phyloP scores from a whole-genome alignment of 306 rosid species.

The Trifolium pratense region DNA sequence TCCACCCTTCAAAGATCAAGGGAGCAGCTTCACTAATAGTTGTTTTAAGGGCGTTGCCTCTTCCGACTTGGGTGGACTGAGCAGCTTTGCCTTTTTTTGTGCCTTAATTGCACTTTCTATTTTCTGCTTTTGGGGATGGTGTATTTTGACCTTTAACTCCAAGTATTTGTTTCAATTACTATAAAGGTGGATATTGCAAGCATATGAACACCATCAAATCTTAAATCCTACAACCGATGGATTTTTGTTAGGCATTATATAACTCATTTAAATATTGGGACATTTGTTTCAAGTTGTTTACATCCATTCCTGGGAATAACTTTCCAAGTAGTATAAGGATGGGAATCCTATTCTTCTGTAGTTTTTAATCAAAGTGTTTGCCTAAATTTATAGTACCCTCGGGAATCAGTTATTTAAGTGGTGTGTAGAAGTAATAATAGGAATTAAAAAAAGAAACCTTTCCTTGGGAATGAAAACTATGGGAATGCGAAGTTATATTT shows the following conservation, averaged over 20 bases:
- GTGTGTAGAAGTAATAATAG: not conserved
- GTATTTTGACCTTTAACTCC: constrained; percentile 11
- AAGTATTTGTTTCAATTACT: constrained; percentile 6
- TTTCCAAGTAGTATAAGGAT: not conserved
- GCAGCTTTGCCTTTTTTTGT: constrained; percentile 27
- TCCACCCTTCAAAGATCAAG: constrained; percentile 27
- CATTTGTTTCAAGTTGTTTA: constrained; percentile 4
- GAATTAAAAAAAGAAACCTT: constrained; percentile 3
- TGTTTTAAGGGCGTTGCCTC: constrained; percentile 17
- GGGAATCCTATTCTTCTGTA: not conserved
- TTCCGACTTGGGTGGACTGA: constrained; percentile 8
- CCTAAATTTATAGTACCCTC: not conserved
- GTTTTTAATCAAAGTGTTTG: not conserved
- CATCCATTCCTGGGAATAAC: not conserved
- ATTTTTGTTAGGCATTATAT: not conserved
- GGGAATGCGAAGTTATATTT: not conserved
- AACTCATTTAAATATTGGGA: not conserved
- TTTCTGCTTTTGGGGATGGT: constrained; percentile 16
- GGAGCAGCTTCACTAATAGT: constrained; percentile 20
- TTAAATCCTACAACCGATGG: constrained; percentile 24
- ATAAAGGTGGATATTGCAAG: constrained; percentile 8
- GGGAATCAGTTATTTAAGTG: not conserved
- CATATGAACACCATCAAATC: constrained; percentile 22
- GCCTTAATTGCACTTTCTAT: not conserved
- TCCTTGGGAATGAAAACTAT: not conserved